Evolutionary conservation across 805 yeast species (phyloP).

Genomic region (Tetrapisispora arboricola): DNA sequence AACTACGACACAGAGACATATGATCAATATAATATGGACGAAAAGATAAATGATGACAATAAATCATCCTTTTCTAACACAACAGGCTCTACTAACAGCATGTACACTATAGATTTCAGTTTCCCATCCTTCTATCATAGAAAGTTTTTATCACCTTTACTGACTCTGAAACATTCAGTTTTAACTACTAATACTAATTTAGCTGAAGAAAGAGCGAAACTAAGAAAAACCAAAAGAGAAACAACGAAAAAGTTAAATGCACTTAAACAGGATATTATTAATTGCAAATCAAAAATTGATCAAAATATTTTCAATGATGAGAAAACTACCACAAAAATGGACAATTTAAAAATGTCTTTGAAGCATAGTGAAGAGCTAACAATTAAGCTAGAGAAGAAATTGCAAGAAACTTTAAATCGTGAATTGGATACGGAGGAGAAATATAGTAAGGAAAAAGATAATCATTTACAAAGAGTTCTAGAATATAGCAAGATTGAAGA

Average conservation of each 20-base stretch:
- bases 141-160: constrained; percentile 44
- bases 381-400: constrained; percentile 13
- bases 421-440: constrained; percentile 27
- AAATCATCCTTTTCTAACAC: neutral
- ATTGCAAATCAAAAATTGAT: constrained; percentile 37
- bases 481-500: constrained; percentile 22
- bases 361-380: constrained; percentile 30
- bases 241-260: constrained; percentile 43
- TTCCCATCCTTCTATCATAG: constrained; percentile 29
- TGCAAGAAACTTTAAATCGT: constrained; percentile 9
- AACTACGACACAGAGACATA: constrained; percentile 23
- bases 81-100: constrained; percentile 3
- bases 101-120: constrained; percentile 23
- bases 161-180: constrained; percentile 55
- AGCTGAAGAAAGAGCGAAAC: constrained; percentile 44
- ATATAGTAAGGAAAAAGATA: constrained; percentile 29
- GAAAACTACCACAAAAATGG: constrained; percentile 42
- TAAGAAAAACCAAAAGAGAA: constrained; percentile 50
- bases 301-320: constrained; percentile 46
- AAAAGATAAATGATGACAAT: constrained; percentile 2
- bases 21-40: constrained; percentile 2
- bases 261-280: constrained; percentile 48
- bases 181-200: constrained; percentile 53
- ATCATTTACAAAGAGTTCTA: constrained; percentile 28
- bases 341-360: constrained; percentile 36